Evolutionary conservation across 2,329 filamentous ascomycete genomes (phyloP).

Genomic region (Trichoderma gracile): DNA sequence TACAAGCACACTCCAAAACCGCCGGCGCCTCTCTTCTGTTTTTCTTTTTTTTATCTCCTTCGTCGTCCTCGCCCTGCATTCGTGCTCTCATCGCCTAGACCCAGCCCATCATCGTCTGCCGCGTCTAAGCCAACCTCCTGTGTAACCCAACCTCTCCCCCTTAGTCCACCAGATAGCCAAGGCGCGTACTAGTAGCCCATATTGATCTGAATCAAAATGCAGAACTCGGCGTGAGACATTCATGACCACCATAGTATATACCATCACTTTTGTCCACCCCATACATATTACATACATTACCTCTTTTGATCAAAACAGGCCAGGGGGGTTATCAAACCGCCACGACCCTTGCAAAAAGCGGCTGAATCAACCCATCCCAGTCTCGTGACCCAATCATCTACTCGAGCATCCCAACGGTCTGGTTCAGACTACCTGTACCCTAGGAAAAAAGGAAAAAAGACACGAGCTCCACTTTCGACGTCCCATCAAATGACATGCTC

Average conservation of each 20-base stretch:
- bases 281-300: background rate
- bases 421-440: background rate
- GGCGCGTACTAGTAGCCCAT: too few relatives aligned
- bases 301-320: too few relatives aligned
- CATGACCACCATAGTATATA: too few relatives aligned
- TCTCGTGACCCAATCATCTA: conserved; percentile 1
- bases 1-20: too few relatives aligned
- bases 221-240: too few relatives aligned
- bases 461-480: background rate
- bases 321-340: too few relatives aligned
- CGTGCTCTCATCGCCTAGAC: background rate
- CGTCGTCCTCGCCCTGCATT: background rate
- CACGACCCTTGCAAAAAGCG: background rate
- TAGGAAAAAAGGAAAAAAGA: too few relatives aligned
- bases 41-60: background rate
- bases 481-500: background rate
- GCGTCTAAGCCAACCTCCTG: background rate
- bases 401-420: background rate
- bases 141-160: too few relatives aligned
- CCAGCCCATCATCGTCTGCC: background rate
- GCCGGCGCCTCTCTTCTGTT: background rate
- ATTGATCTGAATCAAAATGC: too few relatives aligned
- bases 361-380: background rate
- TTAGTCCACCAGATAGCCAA: too few relatives aligned
- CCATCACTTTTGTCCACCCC: too few relatives aligned